Evolutionary conservation across 495 filamentous ascomycete genomes (phyloP).

Genomic region (Hypoxylon lenormandii): DNA sequence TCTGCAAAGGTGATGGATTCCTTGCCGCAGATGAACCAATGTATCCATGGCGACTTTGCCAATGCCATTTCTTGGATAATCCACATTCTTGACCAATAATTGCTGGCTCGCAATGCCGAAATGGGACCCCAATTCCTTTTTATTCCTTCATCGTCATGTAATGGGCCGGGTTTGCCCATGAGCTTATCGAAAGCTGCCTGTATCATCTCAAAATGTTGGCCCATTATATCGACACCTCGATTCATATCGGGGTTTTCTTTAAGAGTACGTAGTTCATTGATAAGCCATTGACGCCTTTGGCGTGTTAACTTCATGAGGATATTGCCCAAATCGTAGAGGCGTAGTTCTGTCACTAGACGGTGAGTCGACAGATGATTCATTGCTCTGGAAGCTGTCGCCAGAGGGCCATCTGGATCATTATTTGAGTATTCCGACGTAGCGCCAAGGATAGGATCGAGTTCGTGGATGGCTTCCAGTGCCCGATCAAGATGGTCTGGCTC

Average conservation of each 20-base stretch:
- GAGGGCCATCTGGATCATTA: too few species aligned
- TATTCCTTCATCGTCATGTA: too few species aligned
- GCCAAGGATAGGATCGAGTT: background rate
- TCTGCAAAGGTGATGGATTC: background rate
- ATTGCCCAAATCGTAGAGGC: background rate
- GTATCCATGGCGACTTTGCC: background rate
- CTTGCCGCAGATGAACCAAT: constrained; percentile 9
- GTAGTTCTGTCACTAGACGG: background rate
- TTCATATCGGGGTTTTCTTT: too few species aligned
- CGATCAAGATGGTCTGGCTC: background rate
- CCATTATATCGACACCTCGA: too few species aligned
- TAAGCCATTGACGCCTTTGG: too few species aligned
- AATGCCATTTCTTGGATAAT: constrained; percentile 12
- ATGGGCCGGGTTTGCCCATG: too few species aligned
- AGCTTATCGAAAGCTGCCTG: too few species aligned
- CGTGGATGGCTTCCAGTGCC: background rate
- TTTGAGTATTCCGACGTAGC: background rate
- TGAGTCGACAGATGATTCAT: too few species aligned
- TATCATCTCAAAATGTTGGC: too few species aligned
- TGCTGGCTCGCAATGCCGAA: background rate
- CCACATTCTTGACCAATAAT: constrained; percentile 8
- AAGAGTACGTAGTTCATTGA: too few species aligned
- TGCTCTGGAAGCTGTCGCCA: background rate
- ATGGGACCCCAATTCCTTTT: background rate
- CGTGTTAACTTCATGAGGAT: background rate